Conservation (phyloP, 1,284 basidiomycete species). For the Polyporus tsugae region DNA sequence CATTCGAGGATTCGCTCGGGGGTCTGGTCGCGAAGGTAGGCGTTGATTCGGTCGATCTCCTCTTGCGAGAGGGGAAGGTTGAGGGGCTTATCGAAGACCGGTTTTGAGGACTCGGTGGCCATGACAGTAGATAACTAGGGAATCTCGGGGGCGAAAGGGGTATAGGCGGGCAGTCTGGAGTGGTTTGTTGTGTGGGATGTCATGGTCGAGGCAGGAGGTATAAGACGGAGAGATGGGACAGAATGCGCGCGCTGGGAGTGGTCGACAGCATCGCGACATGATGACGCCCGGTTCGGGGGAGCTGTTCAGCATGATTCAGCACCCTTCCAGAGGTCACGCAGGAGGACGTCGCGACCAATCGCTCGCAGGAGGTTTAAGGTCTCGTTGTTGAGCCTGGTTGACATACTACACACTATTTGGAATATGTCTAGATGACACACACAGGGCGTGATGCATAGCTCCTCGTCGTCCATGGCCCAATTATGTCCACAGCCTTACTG, state of each 20-base stretch:
- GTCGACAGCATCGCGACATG: constrained; percentile 31
- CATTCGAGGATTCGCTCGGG: constrained; percentile 88
- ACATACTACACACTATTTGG: constrained; percentile 29
- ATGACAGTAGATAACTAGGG: constrained; percentile 17
- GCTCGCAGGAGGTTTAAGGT: constrained; percentile 17
- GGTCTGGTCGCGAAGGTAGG: constrained; percentile 69
- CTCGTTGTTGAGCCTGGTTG: constrained; percentile 3
- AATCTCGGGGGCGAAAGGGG: not conserved
- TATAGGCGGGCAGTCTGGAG: not conserved
- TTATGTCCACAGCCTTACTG: not conserved
- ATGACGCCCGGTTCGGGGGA: constrained; percentile 19
- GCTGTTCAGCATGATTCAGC: constrained; percentile 30
- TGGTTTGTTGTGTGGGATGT: not conserved
- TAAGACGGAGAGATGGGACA: constrained; percentile 19
- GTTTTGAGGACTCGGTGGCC: constrained; percentile 21
- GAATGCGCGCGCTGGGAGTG: constrained; percentile 34
- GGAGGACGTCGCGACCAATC: constrained; percentile 28
- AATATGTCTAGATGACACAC: constrained; percentile 25
- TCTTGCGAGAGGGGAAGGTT: constrained; percentile 71
- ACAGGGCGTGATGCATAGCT: not conserved
- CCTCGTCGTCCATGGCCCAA: not conserved
- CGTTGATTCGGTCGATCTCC: constrained; percentile 76
- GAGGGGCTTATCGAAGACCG: constrained; percentile 56
- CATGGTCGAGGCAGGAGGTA: constrained; percentile 23
- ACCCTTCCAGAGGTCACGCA: constrained; percentile 27